phyloP scores from a whole-genome alignment of 2,329 filamentous ascomycete genomes.

The Blastomyces parvus region DNA sequence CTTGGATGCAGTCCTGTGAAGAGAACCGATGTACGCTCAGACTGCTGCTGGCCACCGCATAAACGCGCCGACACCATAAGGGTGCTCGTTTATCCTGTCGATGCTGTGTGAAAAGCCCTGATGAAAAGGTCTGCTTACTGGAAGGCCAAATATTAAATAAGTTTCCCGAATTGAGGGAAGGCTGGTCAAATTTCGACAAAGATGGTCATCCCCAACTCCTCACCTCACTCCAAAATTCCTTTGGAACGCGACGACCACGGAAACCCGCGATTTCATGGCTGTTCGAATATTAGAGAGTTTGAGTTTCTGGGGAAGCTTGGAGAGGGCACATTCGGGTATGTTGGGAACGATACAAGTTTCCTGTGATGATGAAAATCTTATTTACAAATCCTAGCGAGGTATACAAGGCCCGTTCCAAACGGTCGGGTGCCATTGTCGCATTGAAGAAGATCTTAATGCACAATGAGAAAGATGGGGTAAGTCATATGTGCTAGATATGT shows the following conservation, averaged over 20 bases:
- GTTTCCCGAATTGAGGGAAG: neutral
- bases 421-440: conserved; percentile 66
- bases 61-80: conserved; percentile 1
- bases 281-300: conserved; percentile 49
- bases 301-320: conserved; percentile 53
- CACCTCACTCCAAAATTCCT: conserved; percentile 25
- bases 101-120: neutral
- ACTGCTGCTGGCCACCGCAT: neutral
- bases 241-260: conserved; percentile 40
- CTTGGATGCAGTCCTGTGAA: neutral
- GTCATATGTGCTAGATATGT: conserved; percentile 23
- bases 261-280: conserved; percentile 63
- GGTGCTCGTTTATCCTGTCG: neutral
- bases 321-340: conserved; percentile 85
- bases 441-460: conserved; percentile 99
- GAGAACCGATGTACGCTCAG: conserved; percentile 1
- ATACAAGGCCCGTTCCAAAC: conserved; percentile 73
- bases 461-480: conserved; percentile 90
- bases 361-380: neutral
- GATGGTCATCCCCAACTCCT: conserved; percentile 26
- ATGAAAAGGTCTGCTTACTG: neutral
- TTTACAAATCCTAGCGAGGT: conserved; percentile 56
- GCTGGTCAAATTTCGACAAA: conserved; percentile 11
- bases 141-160: neutral
- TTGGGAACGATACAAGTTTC: neutral